Percentiles rank a stretch among this genome's conserved stretches.
Evolutionary conservation across 2,329 filamentous ascomycete species (phyloP).

Genomic region (Torrubiellomyces zombiae): DNA sequence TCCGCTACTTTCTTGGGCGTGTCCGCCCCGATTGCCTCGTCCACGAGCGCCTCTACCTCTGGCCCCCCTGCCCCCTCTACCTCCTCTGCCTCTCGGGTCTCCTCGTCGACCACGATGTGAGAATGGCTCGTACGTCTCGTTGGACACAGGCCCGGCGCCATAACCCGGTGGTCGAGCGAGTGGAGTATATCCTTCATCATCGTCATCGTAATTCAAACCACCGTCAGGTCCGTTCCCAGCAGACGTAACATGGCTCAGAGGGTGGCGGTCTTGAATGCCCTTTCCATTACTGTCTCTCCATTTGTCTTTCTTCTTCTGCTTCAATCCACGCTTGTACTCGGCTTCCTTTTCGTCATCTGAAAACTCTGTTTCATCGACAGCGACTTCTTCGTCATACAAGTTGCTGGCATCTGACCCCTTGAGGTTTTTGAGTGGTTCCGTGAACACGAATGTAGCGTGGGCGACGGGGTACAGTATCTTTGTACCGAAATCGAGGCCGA

Average conservation of each 20-base stretch:
- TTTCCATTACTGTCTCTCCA: slow-evolving; percentile 23
- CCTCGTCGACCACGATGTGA: slow-evolving; percentile 14
- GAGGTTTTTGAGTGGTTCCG: slow-evolving; percentile 56
- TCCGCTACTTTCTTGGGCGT: slow-evolving; percentile 17
- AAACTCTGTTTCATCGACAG: slow-evolving; percentile 78
- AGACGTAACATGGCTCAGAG: slow-evolving; percentile 22
- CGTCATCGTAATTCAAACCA: slow-evolving; percentile 50
- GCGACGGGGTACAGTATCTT: slow-evolving; percentile 64
- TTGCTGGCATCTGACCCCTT: slow-evolving; percentile 94
- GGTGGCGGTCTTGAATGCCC: slow-evolving; percentile 20
- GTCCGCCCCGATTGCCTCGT: slow-evolving; percentile 20
- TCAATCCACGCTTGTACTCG: slow-evolving; percentile 55
- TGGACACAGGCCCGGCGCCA: slow-evolving; percentile 28
- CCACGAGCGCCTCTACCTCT: slow-evolving; percentile 24
- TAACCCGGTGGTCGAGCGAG: slow-evolving; percentile 51
- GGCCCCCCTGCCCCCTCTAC: slow-evolving; percentile 23
- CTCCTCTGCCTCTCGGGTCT: slow-evolving; percentile 22
- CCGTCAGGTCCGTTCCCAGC: too few relatives aligned
- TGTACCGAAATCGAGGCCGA: slow-evolving; percentile 51
- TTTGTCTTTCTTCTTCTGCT: slow-evolving; percentile 45
- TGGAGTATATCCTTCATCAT: slow-evolving; percentile 56
- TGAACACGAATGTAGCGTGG: slow-evolving; percentile 75
- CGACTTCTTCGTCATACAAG: slow-evolving; percentile 81
- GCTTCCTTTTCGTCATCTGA: slow-evolving; percentile 93
- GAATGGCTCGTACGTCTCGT: slow-evolving; percentile 19